These are phyloP conservation scores for Russula compacta DNA, from an alignment of 768 basidiomycete genomes.

Conservation along the genomic window DNA sequence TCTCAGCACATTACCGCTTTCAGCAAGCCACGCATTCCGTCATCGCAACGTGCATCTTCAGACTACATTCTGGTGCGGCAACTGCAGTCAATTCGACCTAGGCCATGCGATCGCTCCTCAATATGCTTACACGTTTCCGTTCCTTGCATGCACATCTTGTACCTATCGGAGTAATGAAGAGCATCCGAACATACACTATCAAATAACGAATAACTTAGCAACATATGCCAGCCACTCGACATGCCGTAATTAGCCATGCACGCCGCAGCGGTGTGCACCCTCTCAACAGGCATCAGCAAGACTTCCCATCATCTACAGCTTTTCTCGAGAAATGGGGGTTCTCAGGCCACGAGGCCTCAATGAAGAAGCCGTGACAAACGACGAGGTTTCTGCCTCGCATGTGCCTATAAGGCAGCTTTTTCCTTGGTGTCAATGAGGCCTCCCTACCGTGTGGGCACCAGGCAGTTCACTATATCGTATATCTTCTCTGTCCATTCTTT, in stretches of 20 bases:
- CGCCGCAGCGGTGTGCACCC: constrained; percentile 1
- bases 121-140: neutral
- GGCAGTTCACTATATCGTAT: neutral
- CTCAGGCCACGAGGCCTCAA: constrained; percentile 13
- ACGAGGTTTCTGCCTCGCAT: constrained; percentile 8
- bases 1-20: neutral
- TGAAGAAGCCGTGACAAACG: constrained; percentile 14
- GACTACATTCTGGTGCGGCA: neutral
- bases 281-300: neutral
- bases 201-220: neutral
- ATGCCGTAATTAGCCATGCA: constrained; percentile 2
- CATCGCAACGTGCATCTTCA: constrained; percentile 1
- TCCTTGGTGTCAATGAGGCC: constrained; percentile 8
- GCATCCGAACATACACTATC: neutral
- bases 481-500: constrained; percentile 8
- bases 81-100: neutral
- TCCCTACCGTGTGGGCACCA: constrained; percentile 12
- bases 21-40: constrained; percentile 2
- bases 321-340: constrained; percentile 11
- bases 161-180: neutral
- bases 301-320: constrained; percentile 9
- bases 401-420: constrained; percentile 13
- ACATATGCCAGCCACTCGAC: neutral
- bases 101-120: neutral
- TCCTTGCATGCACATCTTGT: neutral